Percentiles rank a stretch among this genome's conserved stretches.
These are phyloP conservation scores for Isatis lusitanica DNA, from an alignment of 441 rosid species.

Conservation along the genomic window DNA sequence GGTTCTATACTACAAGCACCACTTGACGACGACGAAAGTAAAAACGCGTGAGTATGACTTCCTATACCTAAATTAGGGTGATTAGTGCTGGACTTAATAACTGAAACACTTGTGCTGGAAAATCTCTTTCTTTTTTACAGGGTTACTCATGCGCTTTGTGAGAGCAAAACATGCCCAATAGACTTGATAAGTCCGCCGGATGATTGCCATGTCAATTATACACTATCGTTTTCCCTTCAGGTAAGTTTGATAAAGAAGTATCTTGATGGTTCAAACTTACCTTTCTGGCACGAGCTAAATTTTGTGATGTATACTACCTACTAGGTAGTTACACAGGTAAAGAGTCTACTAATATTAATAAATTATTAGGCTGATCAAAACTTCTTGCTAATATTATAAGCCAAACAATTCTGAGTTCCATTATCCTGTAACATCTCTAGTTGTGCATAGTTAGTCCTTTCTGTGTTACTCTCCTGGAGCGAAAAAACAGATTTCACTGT, in stretches of 20 bases:
- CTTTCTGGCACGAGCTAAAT: not conserved
- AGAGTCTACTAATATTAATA: not conserved
- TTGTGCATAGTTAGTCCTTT: not conserved
- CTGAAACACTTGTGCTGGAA: not conserved
- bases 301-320: constrained; percentile 13
- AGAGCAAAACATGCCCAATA: constrained; percentile 77
- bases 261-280: constrained; percentile 21
- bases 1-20: constrained; percentile 95
- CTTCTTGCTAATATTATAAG: constrained; percentile 11
- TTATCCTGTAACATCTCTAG: constrained; percentile 1
- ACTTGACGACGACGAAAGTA: constrained; percentile 66
- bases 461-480: constrained; percentile 8
- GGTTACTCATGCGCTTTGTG: constrained; percentile 78
- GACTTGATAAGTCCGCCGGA: constrained; percentile 97
- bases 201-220: constrained; percentile 97
- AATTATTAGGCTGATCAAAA: constrained; percentile 7
- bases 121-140: constrained; percentile 43
- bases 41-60: constrained; percentile 78
- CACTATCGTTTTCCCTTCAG: constrained; percentile 89
- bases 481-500: constrained; percentile 8
- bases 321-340: constrained; percentile 4
- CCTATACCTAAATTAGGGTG: constrained; percentile 23
- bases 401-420: constrained; percentile 2
- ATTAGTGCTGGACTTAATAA: constrained; percentile 4
- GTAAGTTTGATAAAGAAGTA: constrained; percentile 47